Evolutionary conservation across 2,329 filamentous ascomycete genomes (phyloP), one percentile per base, ranked within the genome.

Genomic region (Pseudopyrenochaeta lycopersici): DNA sequence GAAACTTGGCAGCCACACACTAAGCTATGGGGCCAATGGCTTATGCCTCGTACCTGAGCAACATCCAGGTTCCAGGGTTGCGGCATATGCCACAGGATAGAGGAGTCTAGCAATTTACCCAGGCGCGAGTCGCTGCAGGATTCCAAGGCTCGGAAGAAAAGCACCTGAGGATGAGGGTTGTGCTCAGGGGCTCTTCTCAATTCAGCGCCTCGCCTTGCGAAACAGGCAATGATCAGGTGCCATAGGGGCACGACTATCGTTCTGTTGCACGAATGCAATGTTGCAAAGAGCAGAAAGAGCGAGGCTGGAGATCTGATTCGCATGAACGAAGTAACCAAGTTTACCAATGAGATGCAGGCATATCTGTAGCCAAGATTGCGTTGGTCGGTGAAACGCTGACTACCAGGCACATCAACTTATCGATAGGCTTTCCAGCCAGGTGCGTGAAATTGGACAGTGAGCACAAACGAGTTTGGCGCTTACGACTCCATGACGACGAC

Each of bases 1-100:
- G 44, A 46, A 46, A 46, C 44, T 21, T 46, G 32, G 32, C 43
- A 21, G 43, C 20, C 30, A 15, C 21, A 21, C 27, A 21, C 7
- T 39, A 27, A 9, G 23, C 4, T 9, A 27, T 5, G 7, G 18
- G 20, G 32, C 48, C 48, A 50, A 50, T 50, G 14, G 41, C 20
- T n/a, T 20, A 14, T 10, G 23, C 31, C 38, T 31, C 31, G 48
- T 50, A 50, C 48, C 48, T 50, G 48, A 45, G 48, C 32, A 18
- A 50, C 35, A 11, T 31, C 21, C 31, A 31, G 30, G 33, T 33
- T 38, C 46, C 46, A 33, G 46, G 35, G 18, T 14, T 38, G 10
- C 35, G 35, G 35, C 35, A 15, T 20, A 27, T 27, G 23, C 23
- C 23, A 5, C 23, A 27, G 9, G 23, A 27, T 5, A 27, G 23